Percentiles rank a stretch among this genome's conserved stretches.
These are phyloP conservation scores for Tetracentron sinense DNA, from an alignment of 164 flowering plant genomes.

Conservation along the genomic window DNA sequence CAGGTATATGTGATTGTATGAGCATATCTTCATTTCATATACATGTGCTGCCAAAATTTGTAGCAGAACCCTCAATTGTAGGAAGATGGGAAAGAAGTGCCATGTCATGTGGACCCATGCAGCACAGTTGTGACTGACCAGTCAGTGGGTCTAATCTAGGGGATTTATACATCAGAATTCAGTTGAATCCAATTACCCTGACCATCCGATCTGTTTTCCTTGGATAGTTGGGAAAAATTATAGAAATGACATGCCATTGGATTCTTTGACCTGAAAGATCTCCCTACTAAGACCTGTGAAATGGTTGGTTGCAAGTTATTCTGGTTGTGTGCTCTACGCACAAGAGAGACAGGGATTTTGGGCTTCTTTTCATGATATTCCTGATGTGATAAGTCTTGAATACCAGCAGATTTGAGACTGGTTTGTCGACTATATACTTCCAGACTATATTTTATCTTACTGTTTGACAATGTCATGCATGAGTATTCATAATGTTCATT, in stretches of 20 bases:
- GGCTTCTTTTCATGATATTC: background rate
- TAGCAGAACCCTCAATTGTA: background rate
- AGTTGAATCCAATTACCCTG: background rate
- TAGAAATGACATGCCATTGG: background rate
- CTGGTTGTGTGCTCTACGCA: background rate
- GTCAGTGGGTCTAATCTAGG: background rate
- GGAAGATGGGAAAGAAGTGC: background rate
- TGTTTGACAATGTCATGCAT: background rate
- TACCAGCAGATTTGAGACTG: background rate
- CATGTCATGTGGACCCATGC: background rate
- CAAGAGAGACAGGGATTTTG: background rate
- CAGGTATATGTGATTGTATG: slow-evolving; percentile 51
- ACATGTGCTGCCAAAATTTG: too few relatives aligned
- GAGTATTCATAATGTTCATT: too few relatives aligned
- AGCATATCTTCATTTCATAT: background rate
- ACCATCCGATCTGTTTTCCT: background rate
- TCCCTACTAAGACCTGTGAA: background rate
- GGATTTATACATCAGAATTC: background rate
- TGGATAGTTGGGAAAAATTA: background rate
- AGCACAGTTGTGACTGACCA: background rate
- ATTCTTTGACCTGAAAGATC: background rate
- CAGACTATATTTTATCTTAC: background rate
- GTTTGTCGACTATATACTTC: too few relatives aligned
- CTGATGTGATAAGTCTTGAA: background rate
- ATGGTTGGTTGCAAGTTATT: background rate